phyloP scores from a whole-genome alignment of 768 basidiomycete species.

The Rhodosporidiobolus sp. region DNA sequence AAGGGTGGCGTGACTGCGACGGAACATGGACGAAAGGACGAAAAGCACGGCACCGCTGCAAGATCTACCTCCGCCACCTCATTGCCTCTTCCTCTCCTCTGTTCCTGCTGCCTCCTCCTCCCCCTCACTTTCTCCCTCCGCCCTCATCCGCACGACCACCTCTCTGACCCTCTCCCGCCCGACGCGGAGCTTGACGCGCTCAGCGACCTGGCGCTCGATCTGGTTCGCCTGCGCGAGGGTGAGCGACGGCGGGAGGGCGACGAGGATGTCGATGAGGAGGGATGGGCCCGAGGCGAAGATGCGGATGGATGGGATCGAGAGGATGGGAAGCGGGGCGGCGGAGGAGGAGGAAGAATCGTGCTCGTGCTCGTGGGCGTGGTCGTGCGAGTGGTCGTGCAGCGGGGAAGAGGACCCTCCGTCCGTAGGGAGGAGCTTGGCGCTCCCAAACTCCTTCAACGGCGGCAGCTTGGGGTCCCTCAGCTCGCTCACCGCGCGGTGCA shows the following conservation, averaged over 20 bases:
- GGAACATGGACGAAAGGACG: too few relatives aligned
- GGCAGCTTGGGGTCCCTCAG: background rate
- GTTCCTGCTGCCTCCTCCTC: background rate
- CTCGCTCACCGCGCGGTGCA: background rate
- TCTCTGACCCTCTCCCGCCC: constrained; percentile 31
- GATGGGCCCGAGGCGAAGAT: constrained; percentile 75
- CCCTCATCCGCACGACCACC: constrained; percentile 35
- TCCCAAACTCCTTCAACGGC: too few relatives aligned
- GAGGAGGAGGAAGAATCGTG: constrained; percentile 49
- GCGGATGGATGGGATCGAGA: constrained; percentile 54
- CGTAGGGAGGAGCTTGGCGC: too few relatives aligned
- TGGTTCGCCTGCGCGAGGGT: constrained; percentile 60
- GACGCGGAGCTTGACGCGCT: constrained; percentile 2
- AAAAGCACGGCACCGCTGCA: background rate
- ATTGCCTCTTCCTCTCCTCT: background rate
- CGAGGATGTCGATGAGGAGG: constrained; percentile 77
- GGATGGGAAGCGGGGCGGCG: constrained; percentile 41
- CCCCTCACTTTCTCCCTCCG: constrained; percentile 9
- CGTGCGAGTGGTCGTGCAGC: background rate
- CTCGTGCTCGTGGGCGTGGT: background rate
- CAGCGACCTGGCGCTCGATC: constrained; percentile 62
- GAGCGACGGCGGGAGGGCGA: constrained; percentile 61
- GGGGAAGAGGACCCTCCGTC: background rate
- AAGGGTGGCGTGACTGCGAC: too few relatives aligned
- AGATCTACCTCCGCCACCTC: too few relatives aligned